These are phyloP conservation scores for Corrigiola litoralis DNA, from an alignment of 179 eudicot genomes.

Conservation along the genomic window DNA sequence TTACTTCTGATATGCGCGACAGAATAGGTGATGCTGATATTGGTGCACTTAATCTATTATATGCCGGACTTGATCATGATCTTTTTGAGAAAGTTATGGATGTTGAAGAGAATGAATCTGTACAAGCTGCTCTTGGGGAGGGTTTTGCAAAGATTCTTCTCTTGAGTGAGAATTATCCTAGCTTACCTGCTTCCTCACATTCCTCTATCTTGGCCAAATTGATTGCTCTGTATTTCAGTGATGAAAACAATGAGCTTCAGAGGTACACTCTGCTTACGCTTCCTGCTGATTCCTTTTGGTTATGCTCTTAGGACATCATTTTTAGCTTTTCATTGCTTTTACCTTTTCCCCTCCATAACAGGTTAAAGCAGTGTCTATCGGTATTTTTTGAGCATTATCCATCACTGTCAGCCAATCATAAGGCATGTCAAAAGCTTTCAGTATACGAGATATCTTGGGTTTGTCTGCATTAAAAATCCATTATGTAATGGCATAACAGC, in stretches of 20 bases:
- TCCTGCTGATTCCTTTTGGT: conserved; percentile 12
- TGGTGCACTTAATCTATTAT: conserved; percentile 61
- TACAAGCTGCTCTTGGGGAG: conserved; percentile 75
- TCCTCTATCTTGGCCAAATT: conserved; percentile 60
- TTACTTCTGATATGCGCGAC: conserved; percentile 30
- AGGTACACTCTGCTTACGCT: conserved; percentile 43
- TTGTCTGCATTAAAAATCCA: not conserved
- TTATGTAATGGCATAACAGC: conserved; percentile 13
- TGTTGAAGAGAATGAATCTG: conserved; percentile 58
- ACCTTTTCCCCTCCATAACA: conserved; percentile 15
- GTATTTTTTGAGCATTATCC: conserved; percentile 99
- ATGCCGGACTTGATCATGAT: conserved; percentile 48
- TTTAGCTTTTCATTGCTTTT: not conserved
- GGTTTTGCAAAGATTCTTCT: conserved; percentile 95
- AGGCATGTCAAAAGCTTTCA: conserved; percentile 46
- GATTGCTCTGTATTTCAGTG: conserved; percentile 63
- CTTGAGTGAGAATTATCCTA: conserved; percentile 71
- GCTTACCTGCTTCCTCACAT: conserved; percentile 51
- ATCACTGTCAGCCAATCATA: conserved; percentile 65
- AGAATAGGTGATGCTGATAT: conserved; percentile 31
- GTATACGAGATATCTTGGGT: not conserved
- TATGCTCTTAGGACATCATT: not conserved
- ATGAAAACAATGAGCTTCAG: conserved; percentile 43
- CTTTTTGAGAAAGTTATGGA: conserved; percentile 30
- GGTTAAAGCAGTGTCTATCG: conserved; percentile 88